Evolutionary conservation across 306 rosid genomes (phyloP), one percentile per base, ranked within the genome.

Genomic region (Cucumis hystrix): DNA sequence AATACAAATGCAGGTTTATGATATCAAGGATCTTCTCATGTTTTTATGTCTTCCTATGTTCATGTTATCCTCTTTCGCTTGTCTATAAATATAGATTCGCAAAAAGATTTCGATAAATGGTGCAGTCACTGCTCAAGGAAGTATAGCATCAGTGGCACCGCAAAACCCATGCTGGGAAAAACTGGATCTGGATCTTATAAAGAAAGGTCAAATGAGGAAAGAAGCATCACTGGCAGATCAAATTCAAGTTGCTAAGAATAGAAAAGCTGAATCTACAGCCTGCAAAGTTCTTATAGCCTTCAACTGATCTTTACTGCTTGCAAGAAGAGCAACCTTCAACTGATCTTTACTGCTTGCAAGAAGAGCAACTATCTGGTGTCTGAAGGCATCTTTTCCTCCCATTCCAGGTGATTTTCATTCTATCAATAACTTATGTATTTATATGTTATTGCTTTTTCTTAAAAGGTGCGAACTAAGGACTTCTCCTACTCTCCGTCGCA

Each of bases 201-300:
- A 82, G 89, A 89, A 79, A 77, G 96, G 87, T 20, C 86, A 81
- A 49, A 35, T 76, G 84, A 84, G 73, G 66, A 85, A 78, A 79
- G 85, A 84, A 83, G 82, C 82, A 67, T 87, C 99, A 0, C 84
- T 95, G 5, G 92, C 97, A 10, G 97, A 95, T 80, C 97, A 88
- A 80, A 92, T 95, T 78, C 86, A 82, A 86, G 92, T 86, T 77
- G 90, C 91, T 35, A 92, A 86, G 80, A 82, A 66, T 56, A 69
- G 80, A 86, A 89, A 65, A 83, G 81, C 65, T 75, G 88, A 85
- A 80, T 80, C 77, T 78, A 77, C 11, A 15, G 28, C 78, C 52
- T 30, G 64, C 58, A 76, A 80, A 79, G 74, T 79, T 54, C 76
- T 74, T 75, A 72, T 47, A 37, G 67, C 81, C 79, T 75, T 40